Evolutionary conservation across 148 eudicot species (phyloP), one percentile per base, ranked within the genome.

Genomic region (Salicornia ramosissima): DNA sequence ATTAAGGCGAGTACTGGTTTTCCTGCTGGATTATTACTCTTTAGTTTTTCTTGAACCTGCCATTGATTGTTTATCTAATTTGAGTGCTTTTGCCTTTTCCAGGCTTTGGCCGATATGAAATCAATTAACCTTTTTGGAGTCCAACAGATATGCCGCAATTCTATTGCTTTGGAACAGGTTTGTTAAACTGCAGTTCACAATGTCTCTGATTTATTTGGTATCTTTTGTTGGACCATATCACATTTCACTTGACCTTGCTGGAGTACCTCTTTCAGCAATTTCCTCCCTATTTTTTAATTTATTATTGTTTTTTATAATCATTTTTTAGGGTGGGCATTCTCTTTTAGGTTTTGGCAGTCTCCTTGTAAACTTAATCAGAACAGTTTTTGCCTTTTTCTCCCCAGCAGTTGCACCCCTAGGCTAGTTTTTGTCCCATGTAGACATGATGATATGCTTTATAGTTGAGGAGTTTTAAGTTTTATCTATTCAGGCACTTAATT

Each of bases 91-190:
- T 61, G 63, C 46, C 15, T 57, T 81, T 75, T 24, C 66, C 81
- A 95, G 99, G 97, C 92, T 53, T 84, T 95, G 88, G 88, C 91
- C 75, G 93, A 87, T 67, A 87, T 91, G 84, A 91, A 82, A 74
- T 85, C 87, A 69, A 82, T 95, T 76, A 91, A 95, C 71, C 97
- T 95, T 69, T 89, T 95, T 77, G 99, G 99, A 45, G 97, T 95
- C 82, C 99, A 91, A 77, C 99, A 94, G 82, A 91, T 94, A 82
- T 94, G 97, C 56, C 95, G 99, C 67, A 89, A 94, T 75, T 86
- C 97, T 75, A 95, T 95, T 75, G 99, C 97, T 49, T 46, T 91
- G 78, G 99, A 95, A 78, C 99, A 89, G 97, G 99, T 91, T 49
- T 43, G 73, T 80, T 57, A 24, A 55, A 67, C 54, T 68, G 49